Evolutionary conservation across 495 filamentous ascomycete genomes (phyloP), one percentile per base, ranked within the genome.

Genomic region (Filosporella fistucella): DNA sequence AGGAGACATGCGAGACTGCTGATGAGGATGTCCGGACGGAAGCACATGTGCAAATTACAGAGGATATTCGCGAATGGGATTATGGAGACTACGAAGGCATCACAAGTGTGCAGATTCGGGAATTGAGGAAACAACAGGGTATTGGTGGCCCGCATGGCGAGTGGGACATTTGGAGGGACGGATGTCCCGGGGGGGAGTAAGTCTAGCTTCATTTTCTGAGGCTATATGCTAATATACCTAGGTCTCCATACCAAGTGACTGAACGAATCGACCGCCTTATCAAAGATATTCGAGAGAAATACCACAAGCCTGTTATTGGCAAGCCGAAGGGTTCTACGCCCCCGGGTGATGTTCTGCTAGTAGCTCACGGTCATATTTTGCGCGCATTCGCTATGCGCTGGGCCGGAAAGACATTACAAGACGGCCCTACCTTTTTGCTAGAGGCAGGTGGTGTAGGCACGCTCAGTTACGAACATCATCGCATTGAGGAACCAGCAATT

Each of bases 61-160:
- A 90, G 49, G 81, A 85, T 39, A 81, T 96, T 22, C 75, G 85
- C 11, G 91, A 98, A 62, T 98, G 91, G 91, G 88, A 95, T 66
- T 98, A 98, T 56, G 93, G 93, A 10, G 80, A 86, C 52, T 98
- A 97, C 61, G 93, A 98, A 63, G 93, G 93, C 2, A 78, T 95
- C 63, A 94, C 86, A 6, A 84, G 76, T 45, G 63, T 75, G 13
- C 65, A 87, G 58, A 96, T 97, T 57, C 60, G 74, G 20, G 68
- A 76, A 42, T 47, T 73, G 44, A 71, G 89, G 25, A 76, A 70
- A 60, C 63, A 74, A 53, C 62, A 84, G 51, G 75, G 80, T 2
- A 63, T 88, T 23, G 76, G 80, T 47, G 29, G 49, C 1, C 44
- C 29, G 11, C 69, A 78, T 42, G 58, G 66, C 2, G 47, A 60